Conservation (phyloP, 495 filamentous ascomycete genomes). For the Neurospora sp. region DNA sequence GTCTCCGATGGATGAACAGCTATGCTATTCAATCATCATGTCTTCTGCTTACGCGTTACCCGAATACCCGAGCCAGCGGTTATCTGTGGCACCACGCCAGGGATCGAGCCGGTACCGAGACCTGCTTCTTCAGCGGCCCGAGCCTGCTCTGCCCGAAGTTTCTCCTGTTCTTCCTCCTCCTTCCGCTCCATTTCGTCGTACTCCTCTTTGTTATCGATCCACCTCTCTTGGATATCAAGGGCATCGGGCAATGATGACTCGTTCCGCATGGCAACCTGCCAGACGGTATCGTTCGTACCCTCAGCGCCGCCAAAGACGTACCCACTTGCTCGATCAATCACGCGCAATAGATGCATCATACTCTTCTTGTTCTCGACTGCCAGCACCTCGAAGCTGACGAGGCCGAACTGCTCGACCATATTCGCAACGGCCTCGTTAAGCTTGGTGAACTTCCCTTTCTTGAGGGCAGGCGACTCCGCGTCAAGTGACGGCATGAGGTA, state of each 20-base stretch:
- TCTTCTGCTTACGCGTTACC: conserved; percentile 19
- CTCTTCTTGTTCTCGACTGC: conserved; percentile 93
- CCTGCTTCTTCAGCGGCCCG: conserved; percentile 21
- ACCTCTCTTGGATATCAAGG: conserved; percentile 85
- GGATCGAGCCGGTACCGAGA: conserved; percentile 8
- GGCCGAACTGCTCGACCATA: conserved; percentile 75
- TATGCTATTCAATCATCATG: conserved; percentile 4
- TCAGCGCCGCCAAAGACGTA: conserved; percentile 89
- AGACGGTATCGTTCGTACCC: conserved; percentile 86
- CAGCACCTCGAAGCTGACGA: conserved; percentile 86
- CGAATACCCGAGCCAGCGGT: conserved; percentile 13
- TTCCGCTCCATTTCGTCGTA: conserved; percentile 72
- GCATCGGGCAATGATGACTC: conserved; percentile 70
- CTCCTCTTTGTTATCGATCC: conserved; percentile 81
- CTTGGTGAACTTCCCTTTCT: conserved; percentile 62
- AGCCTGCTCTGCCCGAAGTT: conserved; percentile 21
- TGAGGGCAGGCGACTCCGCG: conserved; percentile 42
- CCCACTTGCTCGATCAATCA: conserved; percentile 82
- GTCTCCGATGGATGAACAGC: conserved; percentile 14
- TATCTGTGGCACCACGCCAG: conserved; percentile 3
- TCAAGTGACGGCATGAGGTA: conserved; percentile 75
- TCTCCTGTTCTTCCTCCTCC: conserved; percentile 53
- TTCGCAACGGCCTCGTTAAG: conserved; percentile 81
- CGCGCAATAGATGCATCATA: conserved; percentile 82
- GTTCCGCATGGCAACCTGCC: conserved; percentile 90